phyloP scores from a whole-genome alignment of 2,329 filamentous ascomycete species.

The Paecilomyces sp. region DNA sequence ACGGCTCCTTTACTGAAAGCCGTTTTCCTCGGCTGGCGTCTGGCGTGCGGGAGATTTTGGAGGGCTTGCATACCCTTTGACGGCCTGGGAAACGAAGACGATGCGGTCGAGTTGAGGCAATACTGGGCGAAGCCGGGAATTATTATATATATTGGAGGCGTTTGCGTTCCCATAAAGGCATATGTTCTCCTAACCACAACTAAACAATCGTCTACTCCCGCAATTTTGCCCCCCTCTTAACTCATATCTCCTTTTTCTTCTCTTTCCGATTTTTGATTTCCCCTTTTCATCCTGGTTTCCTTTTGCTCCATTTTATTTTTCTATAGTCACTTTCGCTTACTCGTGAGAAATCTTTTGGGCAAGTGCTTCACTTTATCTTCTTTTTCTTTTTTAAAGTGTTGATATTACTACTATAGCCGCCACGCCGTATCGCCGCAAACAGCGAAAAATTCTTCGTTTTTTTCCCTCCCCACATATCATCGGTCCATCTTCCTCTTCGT shows the following conservation, averaged over 20 bases:
- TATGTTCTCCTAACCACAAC: not conserved
- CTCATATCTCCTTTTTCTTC: not conserved
- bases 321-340: not conserved
- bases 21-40: slow-evolving; percentile 1
- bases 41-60: slow-evolving; percentile 1
- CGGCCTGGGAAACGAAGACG: slow-evolving; percentile 5
- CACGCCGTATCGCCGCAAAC: not conserved
- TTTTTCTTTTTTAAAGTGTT: not conserved
- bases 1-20: not conserved
- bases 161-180: not conserved
- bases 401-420: not conserved
- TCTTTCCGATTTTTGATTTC: not conserved
- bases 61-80: slow-evolving; percentile 3
- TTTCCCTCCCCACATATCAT: too few relatives aligned
- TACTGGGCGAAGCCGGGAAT: slow-evolving; percentile 1
- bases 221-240: not conserved
- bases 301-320: not conserved
- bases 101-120: slow-evolving; percentile 4
- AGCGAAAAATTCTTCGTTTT: too few relatives aligned
- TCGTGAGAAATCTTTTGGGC: not conserved
- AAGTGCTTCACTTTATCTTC: not conserved
- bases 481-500: too few relatives aligned
- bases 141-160: not conserved
- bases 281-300: not conserved
- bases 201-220: not conserved